Evolutionary conservation across 202 grass and related monocot genomes (phyloP).

Genomic region (Digitaria exilis): DNA sequence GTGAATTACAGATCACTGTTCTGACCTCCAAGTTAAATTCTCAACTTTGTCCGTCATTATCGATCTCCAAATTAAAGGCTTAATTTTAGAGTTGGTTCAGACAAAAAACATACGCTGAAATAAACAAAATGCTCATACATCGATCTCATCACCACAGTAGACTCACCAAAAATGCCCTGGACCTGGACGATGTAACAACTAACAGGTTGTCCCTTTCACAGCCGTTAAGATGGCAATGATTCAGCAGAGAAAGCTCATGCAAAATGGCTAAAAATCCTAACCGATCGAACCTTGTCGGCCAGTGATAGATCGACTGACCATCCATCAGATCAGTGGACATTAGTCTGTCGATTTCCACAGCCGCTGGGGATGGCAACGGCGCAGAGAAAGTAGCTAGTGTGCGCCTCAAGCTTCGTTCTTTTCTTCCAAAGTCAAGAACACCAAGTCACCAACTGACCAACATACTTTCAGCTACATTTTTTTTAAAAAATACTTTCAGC

Average conservation of each 20-base stretch:
- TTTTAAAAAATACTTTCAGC: too few species aligned
- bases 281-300: background rate
- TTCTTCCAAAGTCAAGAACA: constrained; percentile 15
- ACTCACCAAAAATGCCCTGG: background rate
- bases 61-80: background rate
- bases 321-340: background rate
- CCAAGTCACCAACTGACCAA: too few species aligned
- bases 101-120: background rate
- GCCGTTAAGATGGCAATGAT: constrained; percentile 16
- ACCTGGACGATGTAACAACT: background rate
- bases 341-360: constrained; percentile 8
- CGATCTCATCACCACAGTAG: background rate
- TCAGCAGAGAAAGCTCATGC: background rate
- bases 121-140: background rate
- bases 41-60: background rate
- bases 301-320: background rate
- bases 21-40: too few species aligned
- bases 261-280: background rate
- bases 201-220: constrained; percentile 16
- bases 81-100: background rate
- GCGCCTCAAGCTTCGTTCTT: background rate
- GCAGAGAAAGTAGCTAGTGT: background rate
- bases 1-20: too few species aligned
- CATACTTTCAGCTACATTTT: too few species aligned
- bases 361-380: constrained; percentile 13